Evolutionary conservation across 192 early-diverging fungal genomes (phyloP).

Genomic region (Linderina pennispora): DNA sequence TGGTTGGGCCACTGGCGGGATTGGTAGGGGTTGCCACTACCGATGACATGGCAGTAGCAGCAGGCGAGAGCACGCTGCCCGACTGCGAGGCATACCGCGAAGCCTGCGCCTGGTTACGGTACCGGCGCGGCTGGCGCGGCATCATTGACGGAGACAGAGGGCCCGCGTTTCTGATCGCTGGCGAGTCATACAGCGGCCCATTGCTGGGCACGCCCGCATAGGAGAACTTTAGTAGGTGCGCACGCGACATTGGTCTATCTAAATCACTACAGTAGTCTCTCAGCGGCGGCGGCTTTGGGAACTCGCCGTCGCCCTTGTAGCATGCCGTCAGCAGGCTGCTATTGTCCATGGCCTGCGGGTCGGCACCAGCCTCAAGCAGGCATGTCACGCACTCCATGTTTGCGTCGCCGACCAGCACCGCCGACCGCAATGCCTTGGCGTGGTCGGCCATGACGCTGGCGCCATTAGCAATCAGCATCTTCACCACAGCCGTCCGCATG

Average conservation of each 20-base stretch:
- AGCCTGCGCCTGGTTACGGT: slow-evolving; percentile 4
- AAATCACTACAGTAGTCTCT: neutral
- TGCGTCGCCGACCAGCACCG: slow-evolving; percentile 35
- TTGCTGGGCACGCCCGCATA: slow-evolving; percentile 4
- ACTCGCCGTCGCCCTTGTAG: slow-evolving; percentile 36
- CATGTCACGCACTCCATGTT: slow-evolving; percentile 8
- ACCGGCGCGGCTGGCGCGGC: slow-evolving; percentile 2
- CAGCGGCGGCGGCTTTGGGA: slow-evolving; percentile 7
- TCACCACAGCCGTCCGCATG: slow-evolving; percentile 4
- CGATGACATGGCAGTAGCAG: neutral
- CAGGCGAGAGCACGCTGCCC: neutral
- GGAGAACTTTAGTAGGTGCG: slow-evolving; percentile 8
- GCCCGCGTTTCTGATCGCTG: slow-evolving; percentile 3
- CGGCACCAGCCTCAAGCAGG: slow-evolving; percentile 26
- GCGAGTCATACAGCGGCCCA: slow-evolving; percentile 1
- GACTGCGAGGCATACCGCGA: too few relatives aligned
- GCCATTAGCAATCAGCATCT: slow-evolving; percentile 20
- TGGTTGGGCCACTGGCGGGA: neutral
- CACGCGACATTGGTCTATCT: neutral
- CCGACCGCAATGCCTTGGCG: slow-evolving; percentile 31
- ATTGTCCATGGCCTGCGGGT: slow-evolving; percentile 18
- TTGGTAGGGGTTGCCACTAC: neutral
- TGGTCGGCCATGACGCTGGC: slow-evolving; percentile 16
- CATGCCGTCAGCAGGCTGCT: slow-evolving; percentile 36
- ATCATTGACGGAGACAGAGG: neutral